A percentile compares a stretch with the other conserved stretches of the same genome.
Conservation (phyloP, 164 flowering plant genomes). For the Hamamelis virginiana region DNA sequence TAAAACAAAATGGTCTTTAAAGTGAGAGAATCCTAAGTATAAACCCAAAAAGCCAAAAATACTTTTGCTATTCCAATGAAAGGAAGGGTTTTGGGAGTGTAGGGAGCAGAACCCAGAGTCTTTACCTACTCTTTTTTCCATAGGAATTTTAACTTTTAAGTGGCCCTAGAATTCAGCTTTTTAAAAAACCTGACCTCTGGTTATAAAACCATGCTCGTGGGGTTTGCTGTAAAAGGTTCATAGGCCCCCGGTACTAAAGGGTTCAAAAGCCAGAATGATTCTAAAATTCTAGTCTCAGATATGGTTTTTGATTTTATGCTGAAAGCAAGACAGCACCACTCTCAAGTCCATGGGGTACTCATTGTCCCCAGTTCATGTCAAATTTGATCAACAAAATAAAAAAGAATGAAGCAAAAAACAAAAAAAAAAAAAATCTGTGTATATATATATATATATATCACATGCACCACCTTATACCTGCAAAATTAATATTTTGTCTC, state of each 20-base stretch:
- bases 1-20: slow-evolving; percentile 15
- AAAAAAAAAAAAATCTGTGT: neutral
- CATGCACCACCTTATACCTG: neutral
- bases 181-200: slow-evolving; percentile 24
- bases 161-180: slow-evolving; percentile 40
- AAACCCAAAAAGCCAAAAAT: slow-evolving; percentile 36
- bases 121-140: slow-evolving; percentile 24
- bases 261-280: slow-evolving; percentile 55
- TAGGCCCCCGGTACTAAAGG: slow-evolving; percentile 30
- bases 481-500: neutral
- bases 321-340: slow-evolving; percentile 47
- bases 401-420: neutral
- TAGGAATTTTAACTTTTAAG: slow-evolving; percentile 32
- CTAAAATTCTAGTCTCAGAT: slow-evolving; percentile 25
- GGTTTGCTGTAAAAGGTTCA: slow-evolving; percentile 27
- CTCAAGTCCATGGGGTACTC: slow-evolving; percentile 13
- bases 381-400: neutral
- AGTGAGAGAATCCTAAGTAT: slow-evolving; percentile 41
- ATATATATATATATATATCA: neutral
- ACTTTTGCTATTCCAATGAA: slow-evolving; percentile 21
- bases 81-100: slow-evolving; percentile 11
- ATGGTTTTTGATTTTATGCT: slow-evolving; percentile 33
- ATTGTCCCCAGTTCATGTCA: slow-evolving; percentile 17
- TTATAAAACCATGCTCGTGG: slow-evolving; percentile 45
- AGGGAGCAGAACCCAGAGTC: slow-evolving; percentile 34